Evolutionary conservation across 306 rosid species (phyloP).

Genomic region (Cucurbita argyrosperma): DNA sequence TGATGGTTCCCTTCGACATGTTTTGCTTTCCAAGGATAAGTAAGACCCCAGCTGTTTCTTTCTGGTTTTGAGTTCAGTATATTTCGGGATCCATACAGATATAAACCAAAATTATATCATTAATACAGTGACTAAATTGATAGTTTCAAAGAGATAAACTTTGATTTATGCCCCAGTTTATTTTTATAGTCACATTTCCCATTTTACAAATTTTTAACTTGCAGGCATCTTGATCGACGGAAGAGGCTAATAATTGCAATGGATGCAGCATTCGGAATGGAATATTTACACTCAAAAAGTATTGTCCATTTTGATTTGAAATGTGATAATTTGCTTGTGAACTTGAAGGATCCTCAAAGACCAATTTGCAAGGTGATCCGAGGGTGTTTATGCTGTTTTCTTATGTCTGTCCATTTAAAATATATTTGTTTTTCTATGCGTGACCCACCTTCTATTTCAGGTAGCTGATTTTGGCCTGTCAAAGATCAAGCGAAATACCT

Average conservation of each 20-base stretch:
- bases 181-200: neutral
- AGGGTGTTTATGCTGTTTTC: neutral
- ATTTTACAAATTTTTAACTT: conserved; percentile 13
- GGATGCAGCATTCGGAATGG: conserved; percentile 98
- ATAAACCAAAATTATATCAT: neutral
- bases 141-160: neutral
- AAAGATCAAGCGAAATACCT: conserved; percentile 64
- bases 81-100: neutral
- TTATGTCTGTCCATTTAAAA: neutral
- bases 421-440: neutral
- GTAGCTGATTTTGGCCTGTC: conserved; percentile 91
- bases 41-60: conserved; percentile 15
- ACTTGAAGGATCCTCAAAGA: conserved; percentile 64
- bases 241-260: conserved; percentile 74
- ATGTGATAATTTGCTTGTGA: conserved; percentile 85
- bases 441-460: conserved; percentile 17
- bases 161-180: neutral
- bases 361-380: conserved; percentile 75
- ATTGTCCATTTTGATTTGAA: conserved; percentile 88
- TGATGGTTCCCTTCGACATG: conserved; percentile 80
- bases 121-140: neutral
- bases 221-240: conserved; percentile 79
- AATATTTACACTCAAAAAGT: conserved; percentile 70
- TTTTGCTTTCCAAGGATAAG: conserved; percentile 83
- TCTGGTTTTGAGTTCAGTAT: conserved; percentile 7